These are phyloP conservation scores for Dryas integrifolia DNA, from an alignment of 331 rosid species.

Conservation along the genomic window DNA sequence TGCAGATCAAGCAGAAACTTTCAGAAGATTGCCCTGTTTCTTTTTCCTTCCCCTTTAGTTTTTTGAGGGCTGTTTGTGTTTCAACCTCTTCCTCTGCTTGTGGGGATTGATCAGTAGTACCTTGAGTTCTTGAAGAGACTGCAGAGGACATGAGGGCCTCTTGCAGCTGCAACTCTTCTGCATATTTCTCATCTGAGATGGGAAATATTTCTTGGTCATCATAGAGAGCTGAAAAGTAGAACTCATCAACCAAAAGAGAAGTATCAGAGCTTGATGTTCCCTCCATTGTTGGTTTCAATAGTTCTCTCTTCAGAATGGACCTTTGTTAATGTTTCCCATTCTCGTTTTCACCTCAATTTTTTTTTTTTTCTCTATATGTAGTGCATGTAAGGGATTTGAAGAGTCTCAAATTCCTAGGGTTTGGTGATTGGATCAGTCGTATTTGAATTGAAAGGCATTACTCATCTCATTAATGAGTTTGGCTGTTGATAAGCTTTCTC, in stretches of 20 bases:
- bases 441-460: neutral
- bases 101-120: neutral
- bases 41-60: conserved; percentile 3
- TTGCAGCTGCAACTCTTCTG: conserved; percentile 40
- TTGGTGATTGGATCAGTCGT: neutral
- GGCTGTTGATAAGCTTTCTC: neutral
- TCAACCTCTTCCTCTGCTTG: neutral
- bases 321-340: neutral
- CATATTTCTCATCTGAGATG: conserved; percentile 50
- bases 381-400: neutral
- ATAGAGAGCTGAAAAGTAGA: conserved; percentile 42
- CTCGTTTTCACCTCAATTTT: neutral
- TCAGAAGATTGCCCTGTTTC: conserved; percentile 38
- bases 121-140: conserved; percentile 8
- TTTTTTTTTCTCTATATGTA: neutral
- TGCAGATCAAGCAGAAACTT: conserved; percentile 49
- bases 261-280: conserved; percentile 18
- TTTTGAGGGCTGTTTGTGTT: neutral
- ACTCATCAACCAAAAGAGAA: conserved; percentile 39
- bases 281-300: conserved; percentile 9
- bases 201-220: conserved; percentile 41
- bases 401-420: neutral
- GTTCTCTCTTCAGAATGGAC: neutral
- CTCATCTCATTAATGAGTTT: neutral
- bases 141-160: conserved; percentile 43